Base-by-base conservation (phyloP, 2,329 filamentous ascomycete genomes). In the Grosmannia serpens region DNA sequence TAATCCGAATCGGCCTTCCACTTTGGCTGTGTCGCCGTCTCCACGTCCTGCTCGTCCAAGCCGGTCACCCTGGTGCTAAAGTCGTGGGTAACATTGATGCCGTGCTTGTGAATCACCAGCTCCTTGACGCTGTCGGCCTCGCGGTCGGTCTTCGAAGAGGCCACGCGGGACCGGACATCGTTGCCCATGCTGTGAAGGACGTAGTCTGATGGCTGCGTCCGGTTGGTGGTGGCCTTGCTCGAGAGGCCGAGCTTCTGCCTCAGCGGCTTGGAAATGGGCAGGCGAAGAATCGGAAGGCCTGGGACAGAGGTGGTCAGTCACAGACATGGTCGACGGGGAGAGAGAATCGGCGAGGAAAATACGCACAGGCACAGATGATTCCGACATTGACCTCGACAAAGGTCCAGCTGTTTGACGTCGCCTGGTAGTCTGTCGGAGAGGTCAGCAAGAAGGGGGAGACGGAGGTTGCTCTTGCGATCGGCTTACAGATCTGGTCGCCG, bases 281-380 rank as follows among this genome's bases (percentile, higher is more conserved):
- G 1, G 3, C 44, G 44, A 26, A 47, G n/a, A 47, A 47, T 47
- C 7, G 44, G 44, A n/a, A 47, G 44, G 24, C 44, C 44, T 47
- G n/a, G 44, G n/a, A 9, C 22, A 44, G 41, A 4, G 20, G 44
- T n/a, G 3, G 3, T 22, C 4, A 22, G 24, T 24, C n/a, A 47
- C 44, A 15, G 17, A 20, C 20, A 47, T n/a, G n/a, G n/a, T n/a
- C n/a, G n/a, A n/a, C n/a, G 20, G n/a, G 20, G 44, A 46, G 44
- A 20, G 44, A 22, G 44, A 11, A 46, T 20, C 7, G 44, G 20
- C 17, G n/a, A 47, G n/a, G 44, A n/a, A 47, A 4, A 17, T 38
- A 62, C 58, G 47, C 53, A 63, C 61, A 63, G 38, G 61, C 61
- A 54, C 61, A 63, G 26, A 63, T 63, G 27, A 63, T 63, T 11